Evolutionary conservation across 345 rosid species (phyloP), one percentile per base, ranked within the genome.

Genomic region (Turritis glabra): DNA sequence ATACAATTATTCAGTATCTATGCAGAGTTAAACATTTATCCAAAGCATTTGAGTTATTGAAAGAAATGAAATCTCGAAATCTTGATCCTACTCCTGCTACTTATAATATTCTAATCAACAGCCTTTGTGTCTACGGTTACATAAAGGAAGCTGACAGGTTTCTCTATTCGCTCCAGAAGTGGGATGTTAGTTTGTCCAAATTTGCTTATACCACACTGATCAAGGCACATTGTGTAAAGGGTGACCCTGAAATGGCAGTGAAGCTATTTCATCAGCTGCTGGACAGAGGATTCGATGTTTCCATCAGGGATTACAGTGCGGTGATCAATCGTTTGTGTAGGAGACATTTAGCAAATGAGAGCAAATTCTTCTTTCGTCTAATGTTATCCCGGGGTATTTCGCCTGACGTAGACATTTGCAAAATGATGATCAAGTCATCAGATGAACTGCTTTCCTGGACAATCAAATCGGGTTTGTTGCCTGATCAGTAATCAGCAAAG

Each of bases 211-310:
- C 86, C 62, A 84, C 89, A 52, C 32, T 90, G 67, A 79, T 92
- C 72, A 92, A 87, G 79, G 94, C 88, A 66, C 92, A 90, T 76
- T 90, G 96, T 67, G 87, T 64, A 23, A 90, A 85, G 74, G 96
- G 96, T 50, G 85, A 87, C 77, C 85, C 80, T 18, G 48, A 71
- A 64, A 76, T 23, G 37, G 90, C 84, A 21, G 60, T 60, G 33
- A 22, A 47, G 32, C 79, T 79, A 58, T 90, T 92, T 48, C 5
- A 2, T 74, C 84, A 82, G 73, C 80, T 92, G 87, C 58, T 87
- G 72, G 87, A 84, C 59, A 80, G 79, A 64, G 89, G 88, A 38
- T 84, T 83, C 41, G 80, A 87, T 66, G 78, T 88, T 73, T 83
- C 89, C 14, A 77, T 88, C 13, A 79, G 74, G 62, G 97, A 90